These are phyloP conservation scores for Apiotrichum montevideense DNA, from an alignment of 1,284 basidiomycete genomes.

Conservation along the genomic window DNA sequence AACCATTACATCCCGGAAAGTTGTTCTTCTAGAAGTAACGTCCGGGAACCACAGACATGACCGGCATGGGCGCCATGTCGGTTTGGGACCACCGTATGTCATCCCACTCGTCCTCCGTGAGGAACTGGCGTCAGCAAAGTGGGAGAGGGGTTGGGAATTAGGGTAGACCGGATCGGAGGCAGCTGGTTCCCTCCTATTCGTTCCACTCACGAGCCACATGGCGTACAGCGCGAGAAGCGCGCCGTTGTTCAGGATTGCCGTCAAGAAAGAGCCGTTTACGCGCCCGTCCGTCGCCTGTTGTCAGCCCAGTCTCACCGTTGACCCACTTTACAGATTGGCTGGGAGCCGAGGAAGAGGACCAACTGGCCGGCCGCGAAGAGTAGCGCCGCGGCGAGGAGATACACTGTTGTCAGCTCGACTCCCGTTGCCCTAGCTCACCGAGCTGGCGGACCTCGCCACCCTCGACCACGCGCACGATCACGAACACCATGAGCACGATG, in stretches of 20 bases:
- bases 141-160: not conserved
- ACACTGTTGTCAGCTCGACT: not conserved
- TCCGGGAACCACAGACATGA: not conserved
- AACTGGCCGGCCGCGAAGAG: conserved; percentile 70
- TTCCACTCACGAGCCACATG: conserved; percentile 65
- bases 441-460: too few relatives aligned
- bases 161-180: too few relatives aligned
- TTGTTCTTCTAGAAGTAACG: too few relatives aligned
- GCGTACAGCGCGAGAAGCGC: conserved; percentile 63
- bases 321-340: conserved; percentile 67
- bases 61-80: conserved; percentile 1
- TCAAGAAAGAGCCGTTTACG: conserved; percentile 73
- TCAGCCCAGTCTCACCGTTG: not conserved
- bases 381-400: conserved; percentile 51
- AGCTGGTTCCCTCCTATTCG: too few relatives aligned
- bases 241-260: conserved; percentile 58
- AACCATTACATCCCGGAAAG: too few relatives aligned
- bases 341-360: conserved; percentile 66
- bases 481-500: conserved; percentile 66
- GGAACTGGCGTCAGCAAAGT: conserved; percentile 19
- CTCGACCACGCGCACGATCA: conserved; percentile 51
- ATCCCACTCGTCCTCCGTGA: conserved; percentile 39
- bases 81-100: conserved; percentile 1
- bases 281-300: conserved; percentile 57
- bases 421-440: not conserved